A percentile compares a stretch with the other conserved stretches of the same genome.
Conservation (phyloP, 257 asterid genomes). For the Lithospermum erythrorhizon region DNA sequence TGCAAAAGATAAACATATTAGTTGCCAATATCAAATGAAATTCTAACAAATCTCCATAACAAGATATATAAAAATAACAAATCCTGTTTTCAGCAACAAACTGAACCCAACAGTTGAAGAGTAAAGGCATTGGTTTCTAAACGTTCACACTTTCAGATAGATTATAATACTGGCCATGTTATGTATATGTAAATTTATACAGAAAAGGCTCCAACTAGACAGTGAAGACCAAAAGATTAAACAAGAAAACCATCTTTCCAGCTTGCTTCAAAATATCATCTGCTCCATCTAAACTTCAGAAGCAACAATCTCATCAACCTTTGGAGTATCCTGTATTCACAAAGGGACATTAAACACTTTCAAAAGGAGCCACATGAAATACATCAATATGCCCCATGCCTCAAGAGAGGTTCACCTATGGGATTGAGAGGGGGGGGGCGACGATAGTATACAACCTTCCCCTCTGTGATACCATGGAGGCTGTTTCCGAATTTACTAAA, state of each 20-base stretch:
- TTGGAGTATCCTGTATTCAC: conserved; percentile 26
- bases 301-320: conserved; percentile 26
- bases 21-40: too few species aligned
- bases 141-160: conserved; percentile 19
- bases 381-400: too few species aligned
- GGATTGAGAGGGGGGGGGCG: too few species aligned
- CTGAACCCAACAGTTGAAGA: conserved; percentile 14
- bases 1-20: too few species aligned
- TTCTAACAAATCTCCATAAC: background rate
- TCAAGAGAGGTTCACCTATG: too few species aligned
- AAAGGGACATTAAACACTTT: background rate
- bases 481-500: too few species aligned
- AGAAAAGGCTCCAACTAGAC: conserved; percentile 20
- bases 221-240: conserved; percentile 20
- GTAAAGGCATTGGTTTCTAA: conserved; percentile 12
- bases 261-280: background rate
- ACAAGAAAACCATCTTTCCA: background rate
- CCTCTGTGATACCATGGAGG: too few species aligned
- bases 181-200: conserved; percentile 30
- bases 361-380: too few species aligned
- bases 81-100: background rate
- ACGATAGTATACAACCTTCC: too few species aligned
- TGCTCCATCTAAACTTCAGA: conserved; percentile 26
- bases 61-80: background rate
- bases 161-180: conserved; percentile 8